Conservation (phyloP, 305 asterid species). For the Fraxinus sp. region DNA sequence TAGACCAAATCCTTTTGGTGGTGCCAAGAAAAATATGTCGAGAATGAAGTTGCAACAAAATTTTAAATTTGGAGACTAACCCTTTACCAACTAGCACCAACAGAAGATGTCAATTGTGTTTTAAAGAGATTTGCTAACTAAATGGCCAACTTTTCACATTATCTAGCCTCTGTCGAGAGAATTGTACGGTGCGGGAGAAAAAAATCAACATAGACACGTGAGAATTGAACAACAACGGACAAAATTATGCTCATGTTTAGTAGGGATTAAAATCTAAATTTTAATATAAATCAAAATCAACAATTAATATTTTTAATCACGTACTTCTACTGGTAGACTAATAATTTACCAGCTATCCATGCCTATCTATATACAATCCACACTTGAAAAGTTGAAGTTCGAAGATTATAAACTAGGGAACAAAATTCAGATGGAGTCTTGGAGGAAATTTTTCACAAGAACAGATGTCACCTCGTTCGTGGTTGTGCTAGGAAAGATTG, state of each 20-base stretch:
- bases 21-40: background rate
- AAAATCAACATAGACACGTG: background rate
- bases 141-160: background rate
- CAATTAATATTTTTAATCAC: background rate
- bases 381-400: background rate
- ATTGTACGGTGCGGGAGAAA: background rate
- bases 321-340: background rate
- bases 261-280: no score
- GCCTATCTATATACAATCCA: background rate
- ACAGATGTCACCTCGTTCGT: constrained; percentile 47
- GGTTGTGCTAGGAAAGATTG: constrained; percentile 44
- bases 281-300: no score
- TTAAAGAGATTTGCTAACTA: background rate
- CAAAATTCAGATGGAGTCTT: background rate
- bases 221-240: background rate
- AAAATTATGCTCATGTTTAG: no score
- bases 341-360: background rate
- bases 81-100: background rate
- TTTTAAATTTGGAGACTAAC: background rate
- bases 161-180: background rate
- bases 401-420: background rate
- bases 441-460: background rate
- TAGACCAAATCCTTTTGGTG: background rate
- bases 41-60: background rate
- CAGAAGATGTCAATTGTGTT: background rate